phyloP scores from a whole-genome alignment of 257 asterid species.

The Rhazya stricta region DNA sequence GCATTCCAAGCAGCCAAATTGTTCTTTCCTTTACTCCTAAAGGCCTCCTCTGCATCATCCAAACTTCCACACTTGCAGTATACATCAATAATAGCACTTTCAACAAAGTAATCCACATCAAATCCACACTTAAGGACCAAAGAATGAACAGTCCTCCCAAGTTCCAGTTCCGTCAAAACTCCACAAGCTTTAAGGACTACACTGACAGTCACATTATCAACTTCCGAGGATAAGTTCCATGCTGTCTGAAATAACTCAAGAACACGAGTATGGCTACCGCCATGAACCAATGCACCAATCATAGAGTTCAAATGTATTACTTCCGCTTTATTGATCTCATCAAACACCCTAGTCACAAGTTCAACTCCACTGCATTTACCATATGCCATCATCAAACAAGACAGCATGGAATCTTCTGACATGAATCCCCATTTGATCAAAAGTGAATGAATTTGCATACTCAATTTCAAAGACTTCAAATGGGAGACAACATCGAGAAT shows the following conservation, averaged over 20 bases:
- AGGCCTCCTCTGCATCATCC: conserved; percentile 8
- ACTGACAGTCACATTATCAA: conserved; percentile 11
- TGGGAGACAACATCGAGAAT: conserved; percentile 16
- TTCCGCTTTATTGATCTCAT: conserved; percentile 12
- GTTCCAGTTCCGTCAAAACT: conserved; percentile 17
- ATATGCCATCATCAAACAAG: conserved; percentile 21
- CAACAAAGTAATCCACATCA: conserved; percentile 12
- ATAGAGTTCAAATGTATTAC: conserved; percentile 14
- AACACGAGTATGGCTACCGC: background rate
- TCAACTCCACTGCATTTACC: conserved; percentile 16
- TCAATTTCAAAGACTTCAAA: conserved; percentile 2
- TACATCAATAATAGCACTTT: conserved; percentile 18
- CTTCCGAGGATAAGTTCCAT: conserved; percentile 7
- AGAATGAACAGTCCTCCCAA: conserved; percentile 15
- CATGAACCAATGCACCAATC: conserved; percentile 17
- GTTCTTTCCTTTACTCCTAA: conserved; percentile 3
- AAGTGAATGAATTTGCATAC: conserved; percentile 19
- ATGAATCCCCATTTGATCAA: conserved; percentile 17
- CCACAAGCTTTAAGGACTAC: conserved; percentile 22
- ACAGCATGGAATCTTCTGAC: conserved; percentile 16
- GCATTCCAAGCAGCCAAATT: conserved; percentile 29
- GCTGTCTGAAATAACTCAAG: conserved; percentile 11
- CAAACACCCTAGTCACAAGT: conserved; percentile 8
- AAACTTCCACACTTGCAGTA: conserved; percentile 27
- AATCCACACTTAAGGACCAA: conserved; percentile 16